phyloP scores from a whole-genome alignment of 1,139 yeast species.

The Dujonia santamariae region DNA sequence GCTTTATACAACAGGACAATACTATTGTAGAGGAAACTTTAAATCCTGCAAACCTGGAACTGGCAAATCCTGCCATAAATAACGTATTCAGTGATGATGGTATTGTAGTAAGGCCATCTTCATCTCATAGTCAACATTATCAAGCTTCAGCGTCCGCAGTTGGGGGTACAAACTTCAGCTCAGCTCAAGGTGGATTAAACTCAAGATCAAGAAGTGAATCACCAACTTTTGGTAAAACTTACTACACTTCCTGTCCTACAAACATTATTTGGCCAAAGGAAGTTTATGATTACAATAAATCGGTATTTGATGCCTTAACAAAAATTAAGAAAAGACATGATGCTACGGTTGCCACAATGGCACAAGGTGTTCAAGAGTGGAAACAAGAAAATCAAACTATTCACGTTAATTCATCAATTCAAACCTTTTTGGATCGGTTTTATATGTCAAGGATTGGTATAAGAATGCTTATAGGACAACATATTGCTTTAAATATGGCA shows the following conservation, averaged over 20 bases:
- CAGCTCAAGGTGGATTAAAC: slow-evolving; percentile 6
- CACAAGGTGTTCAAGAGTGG: slow-evolving; percentile 93
- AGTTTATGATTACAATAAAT: slow-evolving; percentile 67
- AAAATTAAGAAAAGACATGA: slow-evolving; percentile 83
- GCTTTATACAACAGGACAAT: slow-evolving; percentile 14
- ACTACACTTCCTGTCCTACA: slow-evolving; percentile 57
- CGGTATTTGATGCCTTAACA: slow-evolving; percentile 63
- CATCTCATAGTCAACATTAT: slow-evolving; percentile 8
- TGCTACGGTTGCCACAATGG: slow-evolving; percentile 90
- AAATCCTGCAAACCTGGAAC: slow-evolving; percentile 31
- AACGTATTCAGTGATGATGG: slow-evolving; percentile 55
- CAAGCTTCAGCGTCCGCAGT: slow-evolving; percentile 5
- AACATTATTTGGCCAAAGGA: slow-evolving; percentile 68
- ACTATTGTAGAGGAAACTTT: slow-evolving; percentile 17
- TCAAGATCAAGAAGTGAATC: slow-evolving; percentile 19
- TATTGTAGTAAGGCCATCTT: slow-evolving; percentile 36
- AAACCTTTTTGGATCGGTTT: slow-evolving; percentile 75
- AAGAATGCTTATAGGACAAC: slow-evolving; percentile 87
- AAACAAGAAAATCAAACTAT: slow-evolving; percentile 52
- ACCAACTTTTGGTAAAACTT: slow-evolving; percentile 51
- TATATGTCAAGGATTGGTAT: slow-evolving; percentile 88
- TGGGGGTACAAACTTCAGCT: slow-evolving; percentile 3
- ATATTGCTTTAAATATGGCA: slow-evolving; percentile 72
- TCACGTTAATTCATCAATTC: slow-evolving; percentile 61
- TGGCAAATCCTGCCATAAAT: slow-evolving; percentile 38